Percentiles rank a stretch among this genome's conserved stretches.
phyloP scores from a whole-genome alignment of 176 grass and related monocot genomes.

The Oryza coarctata region DNA sequence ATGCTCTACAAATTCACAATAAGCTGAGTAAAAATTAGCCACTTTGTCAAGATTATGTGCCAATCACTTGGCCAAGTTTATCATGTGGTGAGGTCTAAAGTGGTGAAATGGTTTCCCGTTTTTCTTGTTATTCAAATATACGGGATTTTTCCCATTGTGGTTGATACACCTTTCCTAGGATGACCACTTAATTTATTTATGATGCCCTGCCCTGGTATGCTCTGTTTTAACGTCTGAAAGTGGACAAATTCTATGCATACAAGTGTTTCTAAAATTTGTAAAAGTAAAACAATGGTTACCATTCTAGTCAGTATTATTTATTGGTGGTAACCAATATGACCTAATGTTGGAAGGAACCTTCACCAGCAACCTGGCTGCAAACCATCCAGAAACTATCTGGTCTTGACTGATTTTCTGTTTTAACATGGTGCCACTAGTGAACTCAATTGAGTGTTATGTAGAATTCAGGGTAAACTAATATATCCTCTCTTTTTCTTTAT shows the following conservation, averaged over 20 bases:
- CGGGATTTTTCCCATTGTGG: background rate
- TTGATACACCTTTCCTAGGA: background rate
- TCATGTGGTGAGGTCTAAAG: background rate
- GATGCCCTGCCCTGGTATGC: background rate
- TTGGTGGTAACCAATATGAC: constrained; percentile 9
- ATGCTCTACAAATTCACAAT: background rate
- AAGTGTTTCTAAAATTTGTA: background rate
- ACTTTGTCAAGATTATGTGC: constrained; percentile 21
- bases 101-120: background rate
- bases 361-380: background rate
- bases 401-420: constrained; percentile 11
- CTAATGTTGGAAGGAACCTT: constrained; percentile 33
- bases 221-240: constrained; percentile 15
- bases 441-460: background rate
- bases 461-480: background rate
- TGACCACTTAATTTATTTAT: background rate
- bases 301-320: background rate
- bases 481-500: background rate
- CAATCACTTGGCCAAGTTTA: constrained; percentile 1
- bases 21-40: background rate
- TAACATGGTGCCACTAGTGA: constrained; percentile 24
- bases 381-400: constrained; percentile 5
- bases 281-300: background rate
- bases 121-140: background rate
- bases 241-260: background rate